These are phyloP conservation scores for Daldinia eschscholtzii DNA, from an alignment of 2,329 filamentous ascomycete species.

Conservation along the genomic window DNA sequence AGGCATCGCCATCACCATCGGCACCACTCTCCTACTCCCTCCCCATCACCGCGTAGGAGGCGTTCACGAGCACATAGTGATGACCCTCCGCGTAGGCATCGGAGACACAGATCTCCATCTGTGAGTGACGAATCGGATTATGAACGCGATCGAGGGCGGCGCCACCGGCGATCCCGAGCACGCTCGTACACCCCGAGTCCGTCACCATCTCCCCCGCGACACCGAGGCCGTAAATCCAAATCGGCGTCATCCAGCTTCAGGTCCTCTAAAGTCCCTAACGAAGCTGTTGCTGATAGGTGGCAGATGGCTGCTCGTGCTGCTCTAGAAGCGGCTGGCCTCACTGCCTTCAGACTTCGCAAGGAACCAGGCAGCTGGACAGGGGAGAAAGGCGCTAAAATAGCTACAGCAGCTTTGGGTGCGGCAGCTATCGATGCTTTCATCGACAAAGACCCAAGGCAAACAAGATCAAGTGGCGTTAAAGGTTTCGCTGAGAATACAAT, in stretches of 20 bases:
- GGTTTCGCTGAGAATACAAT: slow-evolving; percentile 52
- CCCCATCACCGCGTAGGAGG: slow-evolving; percentile 42
- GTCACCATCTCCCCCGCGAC: slow-evolving; percentile 38
- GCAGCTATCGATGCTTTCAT: slow-evolving; percentile 63
- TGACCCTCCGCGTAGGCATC: slow-evolving; percentile 28
- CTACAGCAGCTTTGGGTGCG: slow-evolving; percentile 63
- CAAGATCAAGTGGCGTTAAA: slow-evolving; percentile 45
- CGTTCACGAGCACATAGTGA: slow-evolving; percentile 38
- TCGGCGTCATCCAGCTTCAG: slow-evolving; percentile 31
- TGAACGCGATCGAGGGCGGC: slow-evolving; percentile 44
- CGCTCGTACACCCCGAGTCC: slow-evolving; percentile 38
- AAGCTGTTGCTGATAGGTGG: slow-evolving; percentile 46
- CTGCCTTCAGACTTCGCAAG: slow-evolving; percentile 61
- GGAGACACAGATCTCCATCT: slow-evolving; percentile 35
- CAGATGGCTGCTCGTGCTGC: slow-evolving; percentile 60
- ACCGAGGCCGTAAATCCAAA: slow-evolving; percentile 37
- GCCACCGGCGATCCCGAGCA: slow-evolving; percentile 37
- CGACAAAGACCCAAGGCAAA: slow-evolving; percentile 50
- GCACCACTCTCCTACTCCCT: slow-evolving; percentile 46
- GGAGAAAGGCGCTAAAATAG: slow-evolving; percentile 62
- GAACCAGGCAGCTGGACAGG: slow-evolving; percentile 62
- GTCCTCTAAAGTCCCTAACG: slow-evolving; percentile 28
- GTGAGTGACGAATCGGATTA: slow-evolving; percentile 39
- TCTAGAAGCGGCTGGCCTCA: slow-evolving; percentile 62
- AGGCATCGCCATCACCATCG: slow-evolving; percentile 39